Conservation (phyloP, 148 eudicot species). For the Rhododendron ovatum region DNA sequence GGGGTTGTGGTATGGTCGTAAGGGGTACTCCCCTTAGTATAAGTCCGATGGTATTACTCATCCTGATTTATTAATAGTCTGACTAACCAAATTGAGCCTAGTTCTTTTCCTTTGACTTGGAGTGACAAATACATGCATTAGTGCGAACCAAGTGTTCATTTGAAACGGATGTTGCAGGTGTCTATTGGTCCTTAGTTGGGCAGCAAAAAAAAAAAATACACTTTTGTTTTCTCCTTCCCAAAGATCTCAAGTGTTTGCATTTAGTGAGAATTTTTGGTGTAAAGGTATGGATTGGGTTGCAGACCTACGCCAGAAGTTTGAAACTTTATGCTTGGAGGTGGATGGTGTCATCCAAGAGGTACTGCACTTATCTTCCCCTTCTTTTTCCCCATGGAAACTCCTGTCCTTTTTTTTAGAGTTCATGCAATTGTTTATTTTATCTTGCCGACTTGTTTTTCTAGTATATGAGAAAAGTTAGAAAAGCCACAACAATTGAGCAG, state of each 20-base stretch:
- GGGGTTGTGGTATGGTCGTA: not conserved
- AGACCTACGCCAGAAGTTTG: not conserved
- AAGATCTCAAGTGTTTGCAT: not conserved
- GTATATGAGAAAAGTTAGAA: not conserved
- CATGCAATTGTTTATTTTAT: not conserved
- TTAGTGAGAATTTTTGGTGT: not conserved
- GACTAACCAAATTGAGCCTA: not conserved
- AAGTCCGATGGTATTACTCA: not conserved
- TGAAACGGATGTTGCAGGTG: slow-evolving; percentile 7
- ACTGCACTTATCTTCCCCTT: not conserved
- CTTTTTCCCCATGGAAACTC: not conserved
- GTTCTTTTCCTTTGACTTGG: not conserved
- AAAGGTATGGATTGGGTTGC: not conserved
- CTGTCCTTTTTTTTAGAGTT: not conserved
- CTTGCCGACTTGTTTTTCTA: not conserved
- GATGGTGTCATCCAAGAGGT: slow-evolving; percentile 3
- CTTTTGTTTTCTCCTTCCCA: not conserved
- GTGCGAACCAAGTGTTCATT: not conserved
- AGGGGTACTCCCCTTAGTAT: not conserved
- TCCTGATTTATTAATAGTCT: not conserved
- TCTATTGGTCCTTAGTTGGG: not conserved
- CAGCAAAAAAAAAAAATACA: not conserved
- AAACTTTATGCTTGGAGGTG: not conserved
- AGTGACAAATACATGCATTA: not conserved
- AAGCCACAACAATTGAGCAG: not conserved